Base-by-base conservation (phyloP, 768 basidiomycete species). In the Suillus lakei region DNA sequence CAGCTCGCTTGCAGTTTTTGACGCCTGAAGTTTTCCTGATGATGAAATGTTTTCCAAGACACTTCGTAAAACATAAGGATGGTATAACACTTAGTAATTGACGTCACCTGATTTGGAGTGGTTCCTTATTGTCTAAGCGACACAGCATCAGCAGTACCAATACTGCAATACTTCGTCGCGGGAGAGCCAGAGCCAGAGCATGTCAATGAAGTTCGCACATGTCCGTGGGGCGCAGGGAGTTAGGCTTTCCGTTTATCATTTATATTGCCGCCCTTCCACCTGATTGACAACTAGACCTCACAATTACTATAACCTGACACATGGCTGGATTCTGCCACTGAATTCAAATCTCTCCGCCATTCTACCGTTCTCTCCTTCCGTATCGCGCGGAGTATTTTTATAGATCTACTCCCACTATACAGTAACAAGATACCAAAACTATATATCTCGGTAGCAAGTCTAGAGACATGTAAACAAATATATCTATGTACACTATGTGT, bases 401-500 rank as follows among this genome's bases (percentile, higher is more conserved):
- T 7, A n/a, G 21, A 13, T 34, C 10, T 12, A 30, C n/a, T 30
- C 16, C 28, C 21, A 34, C 53, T 21, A n/a, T 12, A 13, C 53
- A 59, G 39, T 10, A 18, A 59, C 58, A 28, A 58, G 21, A 34
- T n/a, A 34, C 54, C 34, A 56, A 56, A 56, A 15, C n/a, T 13
- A 30, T 41, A 26, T 28, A 26, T 59, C 26, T 59, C 26, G 10
- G 38, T 3, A 39, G 26, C 16, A 18, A 39, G 56, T 41, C 58
- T 59, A 58, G 30, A 54, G 32, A 41, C 39, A 21, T 12, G 58
- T 41, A 63, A 61, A 60, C 38, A 62, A 15, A 60, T 61, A 55
- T 28, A 60, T 63, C 56, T 61, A 63, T 39, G n/a, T 50, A 62
- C 54, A 59, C 21, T 38, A 63, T 61, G 56, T 41, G 55, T 28